A percentile compares a stretch with the other conserved stretches of the same genome.
phyloP scores from a whole-genome alignment of 305 asterid genomes.

The Rubia tinctorum region DNA sequence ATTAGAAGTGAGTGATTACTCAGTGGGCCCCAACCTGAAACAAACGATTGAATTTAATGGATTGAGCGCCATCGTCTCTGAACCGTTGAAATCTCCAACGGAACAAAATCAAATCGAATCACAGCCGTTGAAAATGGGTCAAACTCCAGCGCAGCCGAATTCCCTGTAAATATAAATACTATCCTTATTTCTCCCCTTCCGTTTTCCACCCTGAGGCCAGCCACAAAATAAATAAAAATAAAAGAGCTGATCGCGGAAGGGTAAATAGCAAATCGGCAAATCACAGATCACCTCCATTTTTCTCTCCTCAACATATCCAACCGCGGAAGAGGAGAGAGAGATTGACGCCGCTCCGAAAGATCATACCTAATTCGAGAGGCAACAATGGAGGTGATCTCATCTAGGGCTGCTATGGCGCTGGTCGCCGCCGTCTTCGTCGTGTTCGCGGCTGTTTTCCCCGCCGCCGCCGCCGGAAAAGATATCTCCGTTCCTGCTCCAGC shows the following conservation, averaged over 20 bases:
- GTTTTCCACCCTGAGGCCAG: constrained; percentile 12
- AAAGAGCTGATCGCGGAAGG: constrained; percentile 32
- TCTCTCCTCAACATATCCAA: not conserved
- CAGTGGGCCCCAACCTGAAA: not conserved
- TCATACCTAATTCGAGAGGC: not conserved
- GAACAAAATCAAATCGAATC: not conserved
- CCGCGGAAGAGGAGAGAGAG: constrained; percentile 1
- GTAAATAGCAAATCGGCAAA: constrained; percentile 1
- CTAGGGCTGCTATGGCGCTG: constrained; percentile 19
- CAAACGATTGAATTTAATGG: too few relatives aligned
- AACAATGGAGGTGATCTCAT: constrained; percentile 40
- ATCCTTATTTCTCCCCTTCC: not conserved
- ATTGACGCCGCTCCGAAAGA: not conserved
- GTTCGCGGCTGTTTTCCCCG: constrained; percentile 28
- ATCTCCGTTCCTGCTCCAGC: constrained; percentile 24
- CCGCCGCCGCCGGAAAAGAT: constrained; percentile 19
- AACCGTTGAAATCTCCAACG: not conserved
- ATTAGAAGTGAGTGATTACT: not conserved
- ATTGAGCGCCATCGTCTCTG: constrained; percentile 1
- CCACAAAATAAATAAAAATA: not conserved
- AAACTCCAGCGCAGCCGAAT: not conserved
- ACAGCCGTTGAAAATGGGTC: not conserved
- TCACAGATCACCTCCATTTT: not conserved
- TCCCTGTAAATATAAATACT: not conserved
- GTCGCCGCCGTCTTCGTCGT: constrained; percentile 31